A percentile compares a stretch with the other conserved stretches of the same genome.
These are phyloP conservation scores for Pseudogymnoascus sp. DNA, from an alignment of 2,329 filamentous ascomycete species.

Conservation along the genomic window DNA sequence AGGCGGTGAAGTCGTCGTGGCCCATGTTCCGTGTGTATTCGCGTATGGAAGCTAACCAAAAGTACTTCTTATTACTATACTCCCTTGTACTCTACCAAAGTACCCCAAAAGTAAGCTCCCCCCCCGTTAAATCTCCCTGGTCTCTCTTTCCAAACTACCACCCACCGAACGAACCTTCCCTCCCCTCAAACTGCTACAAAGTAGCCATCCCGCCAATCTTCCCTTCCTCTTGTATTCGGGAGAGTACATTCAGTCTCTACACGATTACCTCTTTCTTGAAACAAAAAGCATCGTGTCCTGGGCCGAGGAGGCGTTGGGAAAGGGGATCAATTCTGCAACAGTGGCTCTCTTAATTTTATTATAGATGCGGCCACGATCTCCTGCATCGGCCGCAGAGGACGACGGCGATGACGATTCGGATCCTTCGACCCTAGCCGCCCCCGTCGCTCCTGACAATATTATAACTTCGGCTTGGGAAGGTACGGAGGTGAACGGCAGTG, in stretches of 20 bases:
- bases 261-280: not conserved
- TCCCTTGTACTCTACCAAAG: not conserved
- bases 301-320: constrained; percentile 4
- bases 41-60: constrained; percentile 2
- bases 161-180: not conserved
- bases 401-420: constrained; percentile 24
- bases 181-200: not conserved
- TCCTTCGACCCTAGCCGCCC: constrained; percentile 5
- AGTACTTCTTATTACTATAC: not conserved
- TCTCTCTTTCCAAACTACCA: not conserved
- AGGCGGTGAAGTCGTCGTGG: constrained; percentile 5
- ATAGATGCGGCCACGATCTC: constrained; percentile 31
- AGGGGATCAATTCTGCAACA: constrained; percentile 3
- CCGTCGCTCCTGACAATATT: constrained; percentile 3
- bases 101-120: not conserved
- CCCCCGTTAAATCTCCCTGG: constrained; percentile 4
- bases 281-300: not conserved
- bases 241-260: not conserved
- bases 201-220: not conserved
- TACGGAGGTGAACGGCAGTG: not conserved
- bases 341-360: constrained; percentile 4
- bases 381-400: constrained; percentile 30
- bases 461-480: constrained; percentile 1
- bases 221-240: not conserved
- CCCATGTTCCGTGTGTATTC: constrained; percentile 4